A percentile compares a stretch with the other conserved stretches of the same genome.
phyloP scores from a whole-genome alignment of 2,329 filamentous ascomycete genomes.

The Ampelomyces quisqualis region DNA sequence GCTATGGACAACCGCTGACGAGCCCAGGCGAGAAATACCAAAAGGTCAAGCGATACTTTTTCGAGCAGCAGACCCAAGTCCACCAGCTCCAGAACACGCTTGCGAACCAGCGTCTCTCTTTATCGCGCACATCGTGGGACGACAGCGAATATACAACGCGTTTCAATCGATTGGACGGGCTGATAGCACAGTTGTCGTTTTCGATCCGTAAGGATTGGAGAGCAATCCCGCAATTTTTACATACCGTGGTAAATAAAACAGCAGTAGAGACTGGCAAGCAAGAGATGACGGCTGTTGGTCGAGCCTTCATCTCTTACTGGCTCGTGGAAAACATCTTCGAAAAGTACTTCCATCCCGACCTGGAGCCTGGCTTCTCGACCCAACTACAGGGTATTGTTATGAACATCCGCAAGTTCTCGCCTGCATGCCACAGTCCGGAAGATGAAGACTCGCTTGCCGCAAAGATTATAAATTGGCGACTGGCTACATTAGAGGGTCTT shows the following conservation, averaged over 20 bases:
- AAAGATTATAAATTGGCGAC: conserved; percentile 89
- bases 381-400: conserved; percentile 84
- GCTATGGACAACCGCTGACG: conserved; percentile 3
- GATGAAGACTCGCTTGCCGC: conserved; percentile 84
- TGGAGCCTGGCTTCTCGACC: conserved; percentile 73
- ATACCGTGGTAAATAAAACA: conserved; percentile 77
- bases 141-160: conserved; percentile 90
- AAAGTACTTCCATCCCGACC: conserved; percentile 85
- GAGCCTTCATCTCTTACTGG: conserved; percentile 86
- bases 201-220: conserved; percentile 96
- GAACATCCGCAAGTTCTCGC: conserved; percentile 78
- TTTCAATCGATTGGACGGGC: conserved; percentile 87
- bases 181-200: conserved; percentile 92
- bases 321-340: conserved; percentile 89
- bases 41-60: conserved; percentile 96
- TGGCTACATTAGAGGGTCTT: conserved; percentile 91
- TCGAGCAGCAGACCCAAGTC: conserved; percentile 85
- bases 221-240: conserved; percentile 76
- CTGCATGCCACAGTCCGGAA: conserved; percentile 73
- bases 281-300: conserved; percentile 95
- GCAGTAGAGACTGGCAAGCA: conserved; percentile 85
- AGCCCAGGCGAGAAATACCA: conserved; percentile 85
- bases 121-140: conserved; percentile 90
- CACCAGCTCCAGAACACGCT: conserved; percentile 97
- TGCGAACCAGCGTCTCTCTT: conserved; percentile 90